Percentiles rank a stretch among this genome's conserved stretches.
Conservation (phyloP, 2,329 filamentous ascomycete genomes). For the Fonsecaea monophora region DNA sequence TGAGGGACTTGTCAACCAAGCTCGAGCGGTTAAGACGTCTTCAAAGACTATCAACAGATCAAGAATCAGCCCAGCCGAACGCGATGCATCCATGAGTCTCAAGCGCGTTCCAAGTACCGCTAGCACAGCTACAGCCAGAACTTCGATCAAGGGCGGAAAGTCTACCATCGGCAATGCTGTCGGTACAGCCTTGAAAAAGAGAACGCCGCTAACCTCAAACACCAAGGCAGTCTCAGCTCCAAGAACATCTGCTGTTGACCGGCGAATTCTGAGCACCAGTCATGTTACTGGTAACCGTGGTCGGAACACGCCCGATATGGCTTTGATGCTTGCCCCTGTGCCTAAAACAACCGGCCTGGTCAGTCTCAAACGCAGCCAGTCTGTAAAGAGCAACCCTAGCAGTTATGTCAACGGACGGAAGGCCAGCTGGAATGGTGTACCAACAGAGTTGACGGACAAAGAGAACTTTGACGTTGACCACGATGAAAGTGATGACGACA, state of each 20-base stretch:
- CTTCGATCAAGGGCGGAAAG: conserved; percentile 47
- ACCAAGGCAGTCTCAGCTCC: conserved; percentile 54
- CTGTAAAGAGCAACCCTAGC: conserved; percentile 68
- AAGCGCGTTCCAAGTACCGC: conserved; percentile 59
- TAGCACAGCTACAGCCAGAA: conserved; percentile 49
- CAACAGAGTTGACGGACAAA: conserved; percentile 56
- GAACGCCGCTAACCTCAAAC: conserved; percentile 51
- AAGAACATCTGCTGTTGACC: conserved; percentile 58
- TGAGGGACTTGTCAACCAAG: conserved; percentile 95
- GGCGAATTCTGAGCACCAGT: conserved; percentile 87
- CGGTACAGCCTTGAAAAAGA: conserved; percentile 60
- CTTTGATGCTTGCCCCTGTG: conserved; percentile 40
- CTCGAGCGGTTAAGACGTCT: conserved; percentile 70
- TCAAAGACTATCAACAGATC: conserved; percentile 46
- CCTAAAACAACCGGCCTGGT: conserved; percentile 51
- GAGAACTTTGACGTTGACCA: conserved; percentile 70
- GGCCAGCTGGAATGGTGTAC: conserved; percentile 68
- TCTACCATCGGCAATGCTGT: conserved; percentile 43
- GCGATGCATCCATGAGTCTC: conserved; percentile 57
- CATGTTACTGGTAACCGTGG: conserved; percentile 79
- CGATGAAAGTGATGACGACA: conserved; percentile 48
- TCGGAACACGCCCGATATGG: conserved; percentile 53
- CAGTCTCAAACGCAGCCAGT: conserved; percentile 77
- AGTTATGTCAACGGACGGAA: conserved; percentile 63
- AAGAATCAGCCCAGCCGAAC: conserved; percentile 34